phyloP scores from a whole-genome alignment of 805 yeast genomes.

The Yamadazyma laniorum region DNA sequence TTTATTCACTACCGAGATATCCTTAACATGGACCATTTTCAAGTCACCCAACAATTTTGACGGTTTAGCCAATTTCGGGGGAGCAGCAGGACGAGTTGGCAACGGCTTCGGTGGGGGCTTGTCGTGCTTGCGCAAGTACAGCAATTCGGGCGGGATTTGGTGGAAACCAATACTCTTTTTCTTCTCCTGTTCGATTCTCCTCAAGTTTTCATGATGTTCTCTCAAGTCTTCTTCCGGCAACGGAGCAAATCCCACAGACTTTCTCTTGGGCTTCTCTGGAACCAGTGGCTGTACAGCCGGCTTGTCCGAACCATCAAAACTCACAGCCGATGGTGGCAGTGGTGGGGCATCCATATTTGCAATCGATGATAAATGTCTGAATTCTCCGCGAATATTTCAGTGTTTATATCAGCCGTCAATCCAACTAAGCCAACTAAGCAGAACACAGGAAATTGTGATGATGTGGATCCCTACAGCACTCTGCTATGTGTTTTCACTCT shows the following conservation, averaged over 20 bases:
- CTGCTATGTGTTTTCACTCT: constrained; percentile 29
- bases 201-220: constrained; percentile 33
- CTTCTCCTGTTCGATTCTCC: constrained; percentile 25
- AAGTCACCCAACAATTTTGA: constrained; percentile 42
- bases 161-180: constrained; percentile 34
- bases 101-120: constrained; percentile 11
- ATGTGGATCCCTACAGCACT: constrained; percentile 29
- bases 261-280: constrained; percentile 13
- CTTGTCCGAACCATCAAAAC: background rate
- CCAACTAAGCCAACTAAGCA: too few relatives aligned
- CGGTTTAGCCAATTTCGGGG: constrained; percentile 1
- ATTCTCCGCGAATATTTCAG: too few relatives aligned
- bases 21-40: constrained; percentile 49
- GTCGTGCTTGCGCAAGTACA: constrained; percentile 28
- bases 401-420: too few relatives aligned
- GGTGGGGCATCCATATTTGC: background rate
- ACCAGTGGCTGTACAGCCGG: background rate
- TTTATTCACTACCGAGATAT: constrained; percentile 44
- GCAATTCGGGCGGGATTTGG: constrained; percentile 40
- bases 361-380: too few relatives aligned
- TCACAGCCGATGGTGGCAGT: too few relatives aligned
- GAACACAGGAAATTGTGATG: too few relatives aligned
- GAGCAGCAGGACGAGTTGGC: constrained; percentile 1
- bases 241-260: constrained; percentile 40
- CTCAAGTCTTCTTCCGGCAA: constrained; percentile 34